Conservation (phyloP, 768 basidiomycete species). For the Tricholoma terreum region DNA sequence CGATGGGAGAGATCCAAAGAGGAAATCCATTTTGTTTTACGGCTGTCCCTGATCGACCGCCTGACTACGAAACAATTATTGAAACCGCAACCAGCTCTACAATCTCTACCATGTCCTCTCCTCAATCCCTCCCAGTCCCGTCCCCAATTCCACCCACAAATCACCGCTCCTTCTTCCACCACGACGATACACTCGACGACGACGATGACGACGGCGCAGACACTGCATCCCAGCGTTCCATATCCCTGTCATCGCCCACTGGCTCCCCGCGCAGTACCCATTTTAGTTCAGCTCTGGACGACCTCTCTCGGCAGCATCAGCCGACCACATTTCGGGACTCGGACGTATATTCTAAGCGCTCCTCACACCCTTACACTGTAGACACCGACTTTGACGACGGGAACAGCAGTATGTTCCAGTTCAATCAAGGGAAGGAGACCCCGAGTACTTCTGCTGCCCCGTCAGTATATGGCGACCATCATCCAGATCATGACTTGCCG, state of each 20-base stretch:
- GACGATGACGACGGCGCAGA: constrained; percentile 61
- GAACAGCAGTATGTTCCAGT: constrained; percentile 49
- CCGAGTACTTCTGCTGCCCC: constrained; percentile 51
- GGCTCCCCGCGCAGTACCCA: constrained; percentile 43
- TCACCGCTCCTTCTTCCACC: constrained; percentile 27
- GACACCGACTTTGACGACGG: constrained; percentile 53
- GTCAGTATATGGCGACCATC: constrained; percentile 31
- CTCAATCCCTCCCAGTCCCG: constrained; percentile 15
- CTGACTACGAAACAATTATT: no score
- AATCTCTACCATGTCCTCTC: background rate
- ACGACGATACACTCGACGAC: constrained; percentile 14
- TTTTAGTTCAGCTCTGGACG: constrained; percentile 20
- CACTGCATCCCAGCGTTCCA: constrained; percentile 76
- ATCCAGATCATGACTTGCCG: constrained; percentile 26
- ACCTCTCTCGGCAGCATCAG: constrained; percentile 11
- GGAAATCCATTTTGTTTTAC: constrained; percentile 1
- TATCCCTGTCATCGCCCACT: constrained; percentile 67
- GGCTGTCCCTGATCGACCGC: constrained; percentile 5
- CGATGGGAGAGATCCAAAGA: constrained; percentile 4
- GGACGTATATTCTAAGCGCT: constrained; percentile 35
- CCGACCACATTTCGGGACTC: constrained; percentile 15
- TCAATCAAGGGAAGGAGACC: constrained; percentile 39
- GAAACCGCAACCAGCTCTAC: no score
- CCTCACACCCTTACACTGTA: constrained; percentile 44
- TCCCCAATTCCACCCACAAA: constrained; percentile 29